Conservation (phyloP, 1,139 yeast genomes). For the Pichia terricola region DNA sequence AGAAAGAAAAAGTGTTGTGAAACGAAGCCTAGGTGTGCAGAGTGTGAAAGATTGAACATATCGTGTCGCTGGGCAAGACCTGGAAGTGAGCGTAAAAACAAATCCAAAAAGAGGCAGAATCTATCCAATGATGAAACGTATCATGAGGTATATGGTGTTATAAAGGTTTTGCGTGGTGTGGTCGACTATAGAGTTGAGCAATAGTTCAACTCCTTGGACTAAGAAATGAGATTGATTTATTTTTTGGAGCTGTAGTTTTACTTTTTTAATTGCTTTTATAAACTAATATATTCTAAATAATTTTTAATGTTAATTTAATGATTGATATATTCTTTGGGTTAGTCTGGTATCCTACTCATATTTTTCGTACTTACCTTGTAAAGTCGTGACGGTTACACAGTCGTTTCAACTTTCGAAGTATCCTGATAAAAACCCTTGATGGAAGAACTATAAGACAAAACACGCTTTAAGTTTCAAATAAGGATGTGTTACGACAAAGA, state of each 20-base stretch:
- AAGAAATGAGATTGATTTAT: not conserved
- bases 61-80: slow-evolving; percentile 47
- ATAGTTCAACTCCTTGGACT: not conserved
- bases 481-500: no score
- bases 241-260: not conserved
- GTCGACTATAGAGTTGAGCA: slow-evolving; percentile 32
- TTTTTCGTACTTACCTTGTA: no score
- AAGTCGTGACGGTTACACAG: no score
- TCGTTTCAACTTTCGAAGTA: no score
- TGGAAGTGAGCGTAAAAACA: slow-evolving; percentile 38
- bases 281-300: no score
- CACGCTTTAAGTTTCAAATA: no score
- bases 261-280: not conserved
- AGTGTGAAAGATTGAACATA: slow-evolving; percentile 45
- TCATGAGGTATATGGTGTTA: slow-evolving; percentile 47
- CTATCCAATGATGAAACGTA: slow-evolving; percentile 23
- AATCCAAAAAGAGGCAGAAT: slow-evolving; percentile 19
- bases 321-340: no score
- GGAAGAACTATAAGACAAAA: no score
- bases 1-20: slow-evolving; percentile 72
- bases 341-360: no score
- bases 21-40: slow-evolving; percentile 47
- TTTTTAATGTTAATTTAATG: no score
- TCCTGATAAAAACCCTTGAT: no score
- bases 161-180: slow-evolving; percentile 53